phyloP scores from a whole-genome alignment of 805 yeast species.

The Hanseniaspora lachancei region DNA sequence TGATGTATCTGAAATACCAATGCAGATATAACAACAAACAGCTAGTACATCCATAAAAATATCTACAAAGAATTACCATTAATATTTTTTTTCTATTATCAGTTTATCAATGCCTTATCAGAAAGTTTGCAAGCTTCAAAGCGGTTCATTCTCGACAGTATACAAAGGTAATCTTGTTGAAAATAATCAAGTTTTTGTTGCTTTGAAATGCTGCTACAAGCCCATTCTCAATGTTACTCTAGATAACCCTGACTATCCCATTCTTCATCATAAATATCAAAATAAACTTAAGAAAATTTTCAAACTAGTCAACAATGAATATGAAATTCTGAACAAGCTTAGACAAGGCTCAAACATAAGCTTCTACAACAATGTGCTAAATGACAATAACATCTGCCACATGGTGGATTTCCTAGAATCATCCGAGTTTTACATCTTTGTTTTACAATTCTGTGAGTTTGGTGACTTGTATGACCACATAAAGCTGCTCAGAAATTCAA shows the following conservation, averaged over 20 bases:
- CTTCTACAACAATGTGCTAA: neutral
- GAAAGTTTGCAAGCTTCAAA: slow-evolving; percentile 20
- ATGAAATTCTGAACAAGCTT: slow-evolving; percentile 28
- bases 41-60: neutral
- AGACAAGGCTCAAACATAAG: slow-evolving; percentile 20
- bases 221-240: slow-evolving; percentile 5
- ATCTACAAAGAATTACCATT: neutral
- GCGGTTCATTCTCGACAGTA: slow-evolving; percentile 26
- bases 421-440: slow-evolving; percentile 37
- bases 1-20: no score
- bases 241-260: neutral
- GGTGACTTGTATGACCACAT: slow-evolving; percentile 56
- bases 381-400: slow-evolving; percentile 41
- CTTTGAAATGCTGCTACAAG: slow-evolving; percentile 23
- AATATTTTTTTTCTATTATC: no score
- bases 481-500: slow-evolving; percentile 16
- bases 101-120: slow-evolving; percentile 15
- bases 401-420: slow-evolving; percentile 48
- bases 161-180: slow-evolving; percentile 22
- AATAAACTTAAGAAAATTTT: slow-evolving; percentile 12
- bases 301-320: slow-evolving; percentile 19
- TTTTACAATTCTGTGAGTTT: slow-evolving; percentile 50
- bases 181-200: slow-evolving; percentile 19
- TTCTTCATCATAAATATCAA: slow-evolving; percentile 5
- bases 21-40: neutral